Conservation (phyloP, 371 early-diverging fungal species). For the Apophysomyces trapeziformis region DNA sequence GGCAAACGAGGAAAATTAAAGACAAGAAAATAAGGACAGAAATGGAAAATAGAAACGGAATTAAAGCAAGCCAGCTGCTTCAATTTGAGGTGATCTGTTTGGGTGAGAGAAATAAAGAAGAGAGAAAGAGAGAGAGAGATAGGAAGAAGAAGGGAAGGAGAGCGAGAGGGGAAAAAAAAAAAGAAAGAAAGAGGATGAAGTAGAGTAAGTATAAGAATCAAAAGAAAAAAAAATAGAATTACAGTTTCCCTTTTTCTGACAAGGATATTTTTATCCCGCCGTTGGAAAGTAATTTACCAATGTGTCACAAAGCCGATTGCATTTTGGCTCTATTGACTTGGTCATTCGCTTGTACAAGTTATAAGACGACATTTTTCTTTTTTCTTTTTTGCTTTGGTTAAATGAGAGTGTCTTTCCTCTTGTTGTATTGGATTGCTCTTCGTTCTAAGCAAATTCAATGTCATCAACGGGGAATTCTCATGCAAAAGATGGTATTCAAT, state of each 20-base stretch:
- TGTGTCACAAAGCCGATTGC: background rate
- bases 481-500: too few species aligned
- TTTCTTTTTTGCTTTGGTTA: too few species aligned
- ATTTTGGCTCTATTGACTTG: background rate
- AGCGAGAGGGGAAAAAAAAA: background rate
- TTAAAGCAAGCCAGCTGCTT: conserved; percentile 42
- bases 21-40: too few species aligned
- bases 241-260: background rate
- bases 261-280: conserved; percentile 1
- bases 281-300: too few species aligned
- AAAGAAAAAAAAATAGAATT: background rate
- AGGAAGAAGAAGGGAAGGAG: conserved; percentile 5
- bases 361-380: too few species aligned
- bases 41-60: background rate
- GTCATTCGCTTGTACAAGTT: too few species aligned
- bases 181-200: conserved; percentile 6
- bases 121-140: conserved; percentile 12
- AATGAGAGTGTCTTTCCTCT: too few species aligned
- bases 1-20: conserved; percentile 13
- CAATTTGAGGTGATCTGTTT: background rate
- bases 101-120: conserved; percentile 9
- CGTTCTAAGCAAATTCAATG: too few species aligned
- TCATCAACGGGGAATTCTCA: too few species aligned
- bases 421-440: too few species aligned
- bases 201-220: background rate